phyloP scores from a whole-genome alignment of 345 rosid species.

The Lumnitzera racemosa region DNA sequence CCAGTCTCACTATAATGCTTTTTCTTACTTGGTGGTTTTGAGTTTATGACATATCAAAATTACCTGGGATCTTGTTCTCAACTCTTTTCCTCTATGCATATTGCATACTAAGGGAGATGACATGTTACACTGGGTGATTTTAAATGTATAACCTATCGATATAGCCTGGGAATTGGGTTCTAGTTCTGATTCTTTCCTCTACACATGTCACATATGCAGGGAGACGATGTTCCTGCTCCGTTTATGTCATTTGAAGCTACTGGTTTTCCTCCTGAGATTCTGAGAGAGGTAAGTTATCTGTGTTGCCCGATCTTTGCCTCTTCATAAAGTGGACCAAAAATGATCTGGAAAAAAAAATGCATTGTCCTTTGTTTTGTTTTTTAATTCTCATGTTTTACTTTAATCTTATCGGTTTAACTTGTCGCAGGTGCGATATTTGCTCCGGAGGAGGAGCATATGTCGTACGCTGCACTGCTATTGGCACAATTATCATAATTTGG shows the following conservation, averaged over 20 bases:
- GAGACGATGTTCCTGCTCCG: slow-evolving; percentile 87
- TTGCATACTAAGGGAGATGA: too few species aligned
- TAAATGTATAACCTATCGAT: too few species aligned
- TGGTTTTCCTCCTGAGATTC: slow-evolving; percentile 87
- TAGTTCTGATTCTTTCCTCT: too few species aligned
- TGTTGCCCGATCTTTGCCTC: slow-evolving; percentile 4
- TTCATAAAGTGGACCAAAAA: slow-evolving; percentile 13
- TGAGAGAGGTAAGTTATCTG: slow-evolving; percentile 65
- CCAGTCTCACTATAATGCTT: too few species aligned
- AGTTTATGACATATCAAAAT: too few species aligned
- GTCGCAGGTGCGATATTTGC: slow-evolving; percentile 98
- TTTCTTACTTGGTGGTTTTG: too few species aligned
- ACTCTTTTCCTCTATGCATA: too few species aligned
- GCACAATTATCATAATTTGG: slow-evolving; percentile 74
- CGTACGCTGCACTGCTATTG: slow-evolving; percentile 88
- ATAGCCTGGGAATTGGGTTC: too few species aligned
- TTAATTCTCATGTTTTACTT: slow-evolving; percentile 21
- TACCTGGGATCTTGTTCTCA: too few species aligned
- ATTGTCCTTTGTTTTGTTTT: slow-evolving; percentile 18
- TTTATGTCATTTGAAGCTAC: slow-evolving; percentile 86
- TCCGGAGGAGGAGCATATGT: slow-evolving; percentile 91
- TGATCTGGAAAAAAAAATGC: slow-evolving; percentile 11
- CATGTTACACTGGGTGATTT: too few species aligned
- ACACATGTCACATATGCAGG: slow-evolving; percentile 28
- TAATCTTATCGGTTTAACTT: slow-evolving; percentile 57